Evolutionary conservation across 305 asterid genomes (phyloP), one percentile per base, ranked within the genome.

Genomic region (Rubia tinctorum): DNA sequence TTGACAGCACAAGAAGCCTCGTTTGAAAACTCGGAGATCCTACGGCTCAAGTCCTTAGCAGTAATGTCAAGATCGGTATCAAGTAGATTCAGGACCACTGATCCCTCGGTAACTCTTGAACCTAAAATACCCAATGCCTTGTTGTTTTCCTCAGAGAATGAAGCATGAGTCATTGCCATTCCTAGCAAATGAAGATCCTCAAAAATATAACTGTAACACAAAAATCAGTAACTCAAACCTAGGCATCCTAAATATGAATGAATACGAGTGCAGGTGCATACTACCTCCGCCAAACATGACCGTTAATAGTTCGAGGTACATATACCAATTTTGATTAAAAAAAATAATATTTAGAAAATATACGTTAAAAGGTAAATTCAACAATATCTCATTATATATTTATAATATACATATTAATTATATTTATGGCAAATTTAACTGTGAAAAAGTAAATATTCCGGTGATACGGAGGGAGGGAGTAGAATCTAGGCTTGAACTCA

Each of bases 91-190:
- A 86, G 79, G 10, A 88, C 75, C 22, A 78, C 75, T 11, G 81
- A 74, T 72, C 89, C 77, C 76, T 80, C 90, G 9, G 86, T 77
- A 47, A 89, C 77, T 42, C 81, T 84, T 68, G 71, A 87, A 0
- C 96, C 96, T 81, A 88, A 80, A 15, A 89, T 53, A 80, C 90
- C 82, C 51, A 86, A 64, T 6, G 88, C 92, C 79, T 83, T 89
- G 88, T 88, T 86, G 88, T 89, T 91, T 89, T 91, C 96, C 81
- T 71, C 86, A 18, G 97, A 91, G 80, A 75, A 89, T 44, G 96
- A 87, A 25, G 97, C 82, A 55, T 91, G 95, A 0, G 95, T 89
- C 94, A 88, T 81, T 7, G 96, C 92, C n/a, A 88, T 87, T 43
- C 97, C 83, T 51, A 91, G 71, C 64, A 89, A 63, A 18, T 82